phyloP scores from a whole-genome alignment of 805 yeast genomes.

The Starmerella cellae region DNA sequence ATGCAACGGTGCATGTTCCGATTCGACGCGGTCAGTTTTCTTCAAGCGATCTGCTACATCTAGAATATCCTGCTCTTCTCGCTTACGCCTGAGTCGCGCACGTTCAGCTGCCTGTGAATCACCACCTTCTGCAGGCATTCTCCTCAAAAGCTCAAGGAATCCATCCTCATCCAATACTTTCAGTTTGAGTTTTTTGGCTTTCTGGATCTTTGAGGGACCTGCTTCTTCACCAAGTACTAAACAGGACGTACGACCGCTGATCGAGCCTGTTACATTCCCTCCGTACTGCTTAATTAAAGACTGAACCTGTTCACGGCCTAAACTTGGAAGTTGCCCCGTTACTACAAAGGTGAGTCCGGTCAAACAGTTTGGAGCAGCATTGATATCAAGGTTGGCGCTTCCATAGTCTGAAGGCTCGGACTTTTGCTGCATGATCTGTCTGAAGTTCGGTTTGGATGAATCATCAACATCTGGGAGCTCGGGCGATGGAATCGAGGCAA shows the following conservation, averaged over 20 bases:
- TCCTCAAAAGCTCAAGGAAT: conserved; percentile 52
- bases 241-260: conserved; percentile 70
- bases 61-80: conserved; percentile 51
- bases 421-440: conserved; percentile 39
- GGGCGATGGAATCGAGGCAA: conserved; percentile 62
- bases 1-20: background rate
- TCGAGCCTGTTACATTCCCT: conserved; percentile 71
- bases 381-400: conserved; percentile 30
- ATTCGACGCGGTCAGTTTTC: background rate
- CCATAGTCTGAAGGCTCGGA: conserved; percentile 6
- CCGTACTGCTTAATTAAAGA: conserved; percentile 73
- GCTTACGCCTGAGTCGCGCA: conserved; percentile 49
- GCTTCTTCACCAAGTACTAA: conserved; percentile 93
- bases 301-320: conserved; percentile 67
- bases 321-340: conserved; percentile 73
- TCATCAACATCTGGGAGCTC: conserved; percentile 41
- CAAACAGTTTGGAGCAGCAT: conserved; percentile 73
- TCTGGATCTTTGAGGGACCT: conserved; percentile 85
- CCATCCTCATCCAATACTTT: conserved; percentile 85
- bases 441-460: conserved; percentile 40
- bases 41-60: conserved; percentile 20
- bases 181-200: conserved; percentile 55
- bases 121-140: conserved; percentile 91
- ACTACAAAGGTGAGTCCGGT: conserved; percentile 84
- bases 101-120: conserved; percentile 63